Conservation (phyloP, 2,329 filamentous ascomycete genomes). For the Scedosporium minutisporum region DNA sequence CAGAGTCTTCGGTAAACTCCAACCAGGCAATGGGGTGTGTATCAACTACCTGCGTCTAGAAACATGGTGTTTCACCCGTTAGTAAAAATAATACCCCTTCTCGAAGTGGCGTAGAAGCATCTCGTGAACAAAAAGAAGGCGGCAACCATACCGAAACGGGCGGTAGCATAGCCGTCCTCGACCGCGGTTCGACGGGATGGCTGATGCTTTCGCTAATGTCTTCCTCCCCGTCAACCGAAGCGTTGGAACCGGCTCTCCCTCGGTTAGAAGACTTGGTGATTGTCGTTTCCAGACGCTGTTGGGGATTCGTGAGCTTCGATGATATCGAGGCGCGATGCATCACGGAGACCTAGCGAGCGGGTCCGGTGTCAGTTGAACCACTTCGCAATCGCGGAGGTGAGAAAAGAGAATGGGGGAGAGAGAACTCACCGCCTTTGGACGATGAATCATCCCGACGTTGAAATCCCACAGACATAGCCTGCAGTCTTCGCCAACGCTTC, state of each 20-base stretch:
- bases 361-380: conserved; percentile 8
- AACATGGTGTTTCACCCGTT: background rate
- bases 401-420: background rate
- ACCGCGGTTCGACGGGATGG: conserved; percentile 77
- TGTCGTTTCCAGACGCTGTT: conserved; percentile 50
- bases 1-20: conserved; percentile 86
- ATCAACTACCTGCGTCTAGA: conserved; percentile 70
- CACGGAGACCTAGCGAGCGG: conserved; percentile 35
- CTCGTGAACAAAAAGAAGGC: background rate
- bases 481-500: conserved; percentile 91
- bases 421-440: conserved; percentile 67
- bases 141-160: conserved; percentile 67
- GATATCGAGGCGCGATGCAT: conserved; percentile 47
- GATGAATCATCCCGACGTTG: conserved; percentile 88
- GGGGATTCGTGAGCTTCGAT: conserved; percentile 25
- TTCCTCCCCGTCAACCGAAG: conserved; percentile 35
- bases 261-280: conserved; percentile 48
- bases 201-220: conserved; percentile 53
- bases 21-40: conserved; percentile 82
- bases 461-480: conserved; percentile 93
- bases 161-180: conserved; percentile 74
- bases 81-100: background rate
- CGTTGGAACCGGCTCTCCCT: conserved; percentile 61
- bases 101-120: background rate
- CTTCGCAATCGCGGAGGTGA: conserved; percentile 11